These are phyloP conservation scores for Trichoderma semiorbis DNA, from an alignment of 2,329 filamentous ascomycete genomes.

Conservation along the genomic window DNA sequence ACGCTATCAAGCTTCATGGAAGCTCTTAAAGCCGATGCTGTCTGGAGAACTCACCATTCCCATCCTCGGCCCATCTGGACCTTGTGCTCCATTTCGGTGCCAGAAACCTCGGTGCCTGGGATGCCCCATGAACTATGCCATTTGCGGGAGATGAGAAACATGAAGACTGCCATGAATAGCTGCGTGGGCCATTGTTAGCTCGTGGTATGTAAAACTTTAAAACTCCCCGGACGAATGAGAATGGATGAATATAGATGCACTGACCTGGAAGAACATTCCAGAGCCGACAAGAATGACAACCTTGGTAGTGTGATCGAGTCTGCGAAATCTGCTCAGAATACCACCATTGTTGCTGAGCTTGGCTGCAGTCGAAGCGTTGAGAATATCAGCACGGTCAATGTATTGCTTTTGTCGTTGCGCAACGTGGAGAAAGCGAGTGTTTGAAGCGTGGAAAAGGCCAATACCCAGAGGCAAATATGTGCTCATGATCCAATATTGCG, in stretches of 20 bases:
- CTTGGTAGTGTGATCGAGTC: slow-evolving; percentile 41
- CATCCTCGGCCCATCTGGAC: slow-evolving; percentile 49
- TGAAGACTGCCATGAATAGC: slow-evolving; percentile 54
- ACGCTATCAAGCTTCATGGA: background rate
- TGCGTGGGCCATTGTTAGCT: slow-evolving; percentile 29
- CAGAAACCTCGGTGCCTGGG: slow-evolving; percentile 55
- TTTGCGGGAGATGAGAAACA: slow-evolving; percentile 60
- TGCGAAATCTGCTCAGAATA: slow-evolving; percentile 30
- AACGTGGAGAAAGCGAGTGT: slow-evolving; percentile 56
- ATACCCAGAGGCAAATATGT: slow-evolving; percentile 62
- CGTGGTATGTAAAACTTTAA: background rate
- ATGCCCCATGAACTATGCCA: slow-evolving; percentile 59
- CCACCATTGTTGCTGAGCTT: slow-evolving; percentile 21
- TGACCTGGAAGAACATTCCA: slow-evolving; percentile 55
- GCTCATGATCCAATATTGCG: slow-evolving; percentile 64
- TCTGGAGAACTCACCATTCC: slow-evolving; percentile 53
- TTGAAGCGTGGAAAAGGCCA: slow-evolving; percentile 62
- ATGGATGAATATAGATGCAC: slow-evolving; percentile 12
- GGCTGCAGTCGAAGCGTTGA: slow-evolving; percentile 13
- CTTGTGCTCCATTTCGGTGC: slow-evolving; percentile 48
- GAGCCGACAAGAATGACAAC: slow-evolving; percentile 49
- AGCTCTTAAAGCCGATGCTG: background rate
- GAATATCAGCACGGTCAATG: slow-evolving; percentile 5
- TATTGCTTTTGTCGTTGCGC: slow-evolving; percentile 47
- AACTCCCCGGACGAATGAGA: background rate